Evolutionary conservation across 2,329 filamentous ascomycete species (phyloP).

Genomic region (Penicillium nordicum): DNA sequence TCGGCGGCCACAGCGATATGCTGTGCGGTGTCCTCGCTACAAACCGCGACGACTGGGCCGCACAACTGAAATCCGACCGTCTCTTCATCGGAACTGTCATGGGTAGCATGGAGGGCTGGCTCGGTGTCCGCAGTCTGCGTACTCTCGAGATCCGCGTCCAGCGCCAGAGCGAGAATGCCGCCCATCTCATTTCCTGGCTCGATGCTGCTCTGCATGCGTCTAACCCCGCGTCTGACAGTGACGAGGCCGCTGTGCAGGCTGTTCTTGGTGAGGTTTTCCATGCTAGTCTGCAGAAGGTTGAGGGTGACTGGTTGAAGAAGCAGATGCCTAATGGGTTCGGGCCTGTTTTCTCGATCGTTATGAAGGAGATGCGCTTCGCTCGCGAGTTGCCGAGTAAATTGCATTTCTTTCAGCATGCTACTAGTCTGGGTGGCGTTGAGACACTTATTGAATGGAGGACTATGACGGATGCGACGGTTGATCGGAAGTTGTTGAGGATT

Average conservation of each 20-base stretch:
- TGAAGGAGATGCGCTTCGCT: constrained; percentile 61
- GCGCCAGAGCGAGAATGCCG: constrained; percentile 70
- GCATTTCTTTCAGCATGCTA: constrained; percentile 86
- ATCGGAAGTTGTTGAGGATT: constrained; percentile 69
- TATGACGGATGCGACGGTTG: constrained; percentile 75
- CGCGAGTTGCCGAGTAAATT: constrained; percentile 72
- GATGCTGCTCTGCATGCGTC: constrained; percentile 46
- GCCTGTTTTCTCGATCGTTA: constrained; percentile 75
- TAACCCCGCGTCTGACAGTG: constrained; percentile 39
- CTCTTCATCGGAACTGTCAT: constrained; percentile 77
- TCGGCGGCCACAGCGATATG: constrained; percentile 92
- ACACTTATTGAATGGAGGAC: constrained; percentile 94
- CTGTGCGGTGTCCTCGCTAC: constrained; percentile 80
- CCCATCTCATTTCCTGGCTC: constrained; percentile 69
- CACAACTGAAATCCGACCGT: constrained; percentile 63
- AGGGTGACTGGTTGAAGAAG: constrained; percentile 67
- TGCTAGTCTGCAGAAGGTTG: constrained; percentile 71
- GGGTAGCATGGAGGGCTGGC: constrained; percentile 87
- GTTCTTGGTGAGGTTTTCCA: constrained; percentile 66
- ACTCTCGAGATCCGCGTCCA: constrained; percentile 80
- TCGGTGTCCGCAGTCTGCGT: constrained; percentile 79
- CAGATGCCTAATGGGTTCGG: constrained; percentile 94
- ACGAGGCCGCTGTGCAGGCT: constrained; percentile 47
- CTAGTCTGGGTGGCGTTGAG: constrained; percentile 89
- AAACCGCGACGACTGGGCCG: constrained; percentile 57